Conservation (phyloP, 2,329 filamentous ascomycete species). For the Zelopaecilomyces penicillatus region DNA sequence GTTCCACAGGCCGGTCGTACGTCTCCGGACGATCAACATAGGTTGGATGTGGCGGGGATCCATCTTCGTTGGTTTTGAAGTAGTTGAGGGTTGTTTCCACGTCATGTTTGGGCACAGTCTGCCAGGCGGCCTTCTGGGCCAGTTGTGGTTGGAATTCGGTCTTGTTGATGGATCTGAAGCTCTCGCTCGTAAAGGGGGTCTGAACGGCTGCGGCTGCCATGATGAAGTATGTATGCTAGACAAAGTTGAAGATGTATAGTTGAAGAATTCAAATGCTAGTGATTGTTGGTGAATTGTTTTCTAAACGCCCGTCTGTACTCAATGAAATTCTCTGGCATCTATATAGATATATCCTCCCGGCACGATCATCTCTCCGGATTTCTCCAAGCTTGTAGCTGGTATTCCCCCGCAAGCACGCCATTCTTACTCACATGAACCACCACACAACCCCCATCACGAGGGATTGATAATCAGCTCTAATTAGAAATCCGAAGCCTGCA, state of each 20-base stretch:
- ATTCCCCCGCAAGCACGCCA: constrained; percentile 17
- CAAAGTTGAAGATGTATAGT: too few species aligned
- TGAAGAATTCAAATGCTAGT: too few species aligned
- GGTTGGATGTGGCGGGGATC: constrained; percentile 28
- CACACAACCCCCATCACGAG: background rate
- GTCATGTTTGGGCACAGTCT: constrained; percentile 13
- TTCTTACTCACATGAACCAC: constrained; percentile 5
- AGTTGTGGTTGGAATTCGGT: constrained; percentile 6
- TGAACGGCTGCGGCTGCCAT: constrained; percentile 18
- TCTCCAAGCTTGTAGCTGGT: background rate
- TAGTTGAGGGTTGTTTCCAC: constrained; percentile 30
- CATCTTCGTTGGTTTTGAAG: constrained; percentile 32
- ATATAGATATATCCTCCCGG: background rate
- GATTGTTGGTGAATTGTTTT: background rate
- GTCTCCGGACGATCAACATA: constrained; percentile 28
- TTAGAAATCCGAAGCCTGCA: background rate
- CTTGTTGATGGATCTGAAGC: constrained; percentile 6
- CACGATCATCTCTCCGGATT: background rate
- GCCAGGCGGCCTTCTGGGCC: background rate
- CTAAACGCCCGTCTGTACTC: background rate
- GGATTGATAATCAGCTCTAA: constrained; percentile 18
- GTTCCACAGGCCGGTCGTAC: constrained; percentile 19
- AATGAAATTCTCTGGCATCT: background rate
- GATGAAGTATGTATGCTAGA: constrained; percentile 1
- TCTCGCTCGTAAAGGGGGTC: constrained; percentile 4